A percentile compares a stretch with the other conserved stretches of the same genome.
phyloP scores from a whole-genome alignment of 768 basidiomycete species.

The Lactarius deliciosus region DNA sequence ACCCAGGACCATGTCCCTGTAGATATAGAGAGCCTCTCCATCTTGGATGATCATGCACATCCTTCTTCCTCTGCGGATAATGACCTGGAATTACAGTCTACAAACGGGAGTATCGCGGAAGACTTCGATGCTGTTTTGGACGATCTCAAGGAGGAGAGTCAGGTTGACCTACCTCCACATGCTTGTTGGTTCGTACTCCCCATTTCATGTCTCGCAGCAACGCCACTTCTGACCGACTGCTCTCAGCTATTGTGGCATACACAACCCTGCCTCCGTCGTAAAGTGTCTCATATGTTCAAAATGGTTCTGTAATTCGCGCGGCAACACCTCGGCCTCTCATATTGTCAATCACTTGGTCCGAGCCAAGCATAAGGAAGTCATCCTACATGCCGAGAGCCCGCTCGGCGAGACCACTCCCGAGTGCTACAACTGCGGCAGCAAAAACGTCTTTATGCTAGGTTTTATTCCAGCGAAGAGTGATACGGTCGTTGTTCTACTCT shows the following conservation, averaged over 20 bases:
- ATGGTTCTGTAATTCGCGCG: conserved; percentile 99
- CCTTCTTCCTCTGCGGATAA: conserved; percentile 21
- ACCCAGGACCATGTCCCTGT: conserved; percentile 53
- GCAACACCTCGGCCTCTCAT: conserved; percentile 96
- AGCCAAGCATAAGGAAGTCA: conserved; percentile 99
- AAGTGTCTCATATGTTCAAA: conserved; percentile 90
- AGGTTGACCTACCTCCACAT: conserved; percentile 82
- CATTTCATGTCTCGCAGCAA: conserved; percentile 12
- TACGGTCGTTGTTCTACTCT: conserved; percentile 95
- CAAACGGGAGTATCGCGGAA: conserved; percentile 59
- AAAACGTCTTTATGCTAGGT: conserved; percentile 99
- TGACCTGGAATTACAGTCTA: conserved; percentile 38
- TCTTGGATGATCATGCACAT: conserved; percentile 58
- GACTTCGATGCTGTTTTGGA: conserved; percentile 90
- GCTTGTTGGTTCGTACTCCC: conserved; percentile 77
- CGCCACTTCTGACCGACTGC: conserved; percentile 15
- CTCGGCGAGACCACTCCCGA: conserved; percentile 97
- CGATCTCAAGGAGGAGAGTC: conserved; percentile 79
- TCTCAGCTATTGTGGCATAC: conserved; percentile 93
- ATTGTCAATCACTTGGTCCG: conserved; percentile 99
- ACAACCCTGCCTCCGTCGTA: conserved; percentile 95
- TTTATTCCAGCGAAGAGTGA: conserved; percentile 99
- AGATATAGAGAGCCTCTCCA: conserved; percentile 66
- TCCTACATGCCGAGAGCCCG: conserved; percentile 91
- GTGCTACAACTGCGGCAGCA: conserved; percentile 99